These are phyloP conservation scores for Taphrina wiesneri DNA, from an alignment of 1,139 yeast genomes.

Conservation along the genomic window DNA sequence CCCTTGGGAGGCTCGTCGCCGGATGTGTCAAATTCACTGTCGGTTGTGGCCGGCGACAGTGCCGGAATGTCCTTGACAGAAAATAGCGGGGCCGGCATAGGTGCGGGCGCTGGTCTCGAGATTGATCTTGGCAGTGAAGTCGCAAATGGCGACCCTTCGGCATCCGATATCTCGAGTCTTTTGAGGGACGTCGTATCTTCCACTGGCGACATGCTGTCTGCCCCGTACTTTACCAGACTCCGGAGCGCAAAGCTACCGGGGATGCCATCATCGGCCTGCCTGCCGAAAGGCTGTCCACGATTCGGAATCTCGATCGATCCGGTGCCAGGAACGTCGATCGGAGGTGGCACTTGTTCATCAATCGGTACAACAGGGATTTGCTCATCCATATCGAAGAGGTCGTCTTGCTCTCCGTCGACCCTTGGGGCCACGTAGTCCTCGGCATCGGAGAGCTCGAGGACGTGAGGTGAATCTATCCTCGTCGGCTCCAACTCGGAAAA, in stretches of 20 bases:
- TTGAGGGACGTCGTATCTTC: background rate
- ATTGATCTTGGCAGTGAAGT: conserved; percentile 19
- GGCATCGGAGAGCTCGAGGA: conserved; percentile 4
- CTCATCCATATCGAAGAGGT: conserved; percentile 32
- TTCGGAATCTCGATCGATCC: background rate
- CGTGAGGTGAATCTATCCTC: conserved; percentile 23
- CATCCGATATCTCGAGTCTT: background rate
- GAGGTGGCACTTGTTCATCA: background rate
- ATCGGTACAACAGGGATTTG: conserved; percentile 19
- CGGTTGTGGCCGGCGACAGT: background rate
- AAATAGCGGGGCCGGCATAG: conserved; percentile 6
- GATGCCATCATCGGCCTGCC: conserved; percentile 15
- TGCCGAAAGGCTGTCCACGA: conserved; percentile 9
- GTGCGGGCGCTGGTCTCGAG: background rate
- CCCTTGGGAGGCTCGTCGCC: conserved; percentile 23
- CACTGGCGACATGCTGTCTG: background rate
- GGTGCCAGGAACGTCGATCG: conserved; percentile 3
- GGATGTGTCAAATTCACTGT: background rate
- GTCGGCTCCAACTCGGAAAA: conserved; percentile 31
- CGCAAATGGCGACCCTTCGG: conserved; percentile 14
- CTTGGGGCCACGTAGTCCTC: conserved; percentile 6
- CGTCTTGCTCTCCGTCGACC: conserved; percentile 8
- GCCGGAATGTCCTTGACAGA: conserved; percentile 25
- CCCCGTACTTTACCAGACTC: conserved; percentile 14
- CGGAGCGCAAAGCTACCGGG: conserved; percentile 16